Conservation (phyloP, 345 rosid species). For the Brassica rapa region DNA sequence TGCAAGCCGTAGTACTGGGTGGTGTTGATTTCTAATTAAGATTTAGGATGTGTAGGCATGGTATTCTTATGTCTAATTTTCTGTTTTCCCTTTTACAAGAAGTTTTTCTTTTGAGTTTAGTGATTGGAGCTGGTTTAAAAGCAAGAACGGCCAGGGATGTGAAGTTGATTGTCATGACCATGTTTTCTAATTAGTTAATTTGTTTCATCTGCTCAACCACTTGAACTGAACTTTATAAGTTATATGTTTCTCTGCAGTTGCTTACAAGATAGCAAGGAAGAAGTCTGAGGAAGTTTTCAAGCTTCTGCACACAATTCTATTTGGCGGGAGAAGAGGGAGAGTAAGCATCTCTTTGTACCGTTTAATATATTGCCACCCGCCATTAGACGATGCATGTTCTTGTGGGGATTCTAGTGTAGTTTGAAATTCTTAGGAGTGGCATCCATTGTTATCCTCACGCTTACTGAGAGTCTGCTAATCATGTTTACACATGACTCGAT, state of each 20-base stretch:
- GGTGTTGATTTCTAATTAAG: not conserved
- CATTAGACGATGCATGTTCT: constrained; percentile 17
- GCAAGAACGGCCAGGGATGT: not conserved
- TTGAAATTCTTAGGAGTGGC: constrained; percentile 3
- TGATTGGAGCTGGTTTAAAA: too few species aligned
- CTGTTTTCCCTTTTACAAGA: not conserved
- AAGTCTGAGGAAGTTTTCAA: constrained; percentile 79
- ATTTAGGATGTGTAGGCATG: not conserved
- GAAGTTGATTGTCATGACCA: constrained; percentile 6
- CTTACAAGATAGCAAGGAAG: constrained; percentile 74
- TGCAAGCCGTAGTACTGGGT: not conserved
- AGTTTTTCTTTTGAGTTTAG: too few species aligned
- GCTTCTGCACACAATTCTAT: constrained; percentile 72
- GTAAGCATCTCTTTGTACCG: constrained; percentile 43
- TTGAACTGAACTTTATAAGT: constrained; percentile 5
- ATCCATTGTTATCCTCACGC: not conserved
- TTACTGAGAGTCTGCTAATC: not conserved
- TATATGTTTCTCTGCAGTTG: constrained; percentile 52
- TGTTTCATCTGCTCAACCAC: not conserved
- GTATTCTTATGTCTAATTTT: not conserved
- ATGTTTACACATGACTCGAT: constrained; percentile 25
- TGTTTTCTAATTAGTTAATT: not conserved
- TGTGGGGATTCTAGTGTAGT: constrained; percentile 1
- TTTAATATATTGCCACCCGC: not conserved
- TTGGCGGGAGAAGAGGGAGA: constrained; percentile 76